These are phyloP conservation scores for Cyclotella sp. DNA, from an alignment of 108 stramenopile species.

Conservation along the genomic window DNA sequence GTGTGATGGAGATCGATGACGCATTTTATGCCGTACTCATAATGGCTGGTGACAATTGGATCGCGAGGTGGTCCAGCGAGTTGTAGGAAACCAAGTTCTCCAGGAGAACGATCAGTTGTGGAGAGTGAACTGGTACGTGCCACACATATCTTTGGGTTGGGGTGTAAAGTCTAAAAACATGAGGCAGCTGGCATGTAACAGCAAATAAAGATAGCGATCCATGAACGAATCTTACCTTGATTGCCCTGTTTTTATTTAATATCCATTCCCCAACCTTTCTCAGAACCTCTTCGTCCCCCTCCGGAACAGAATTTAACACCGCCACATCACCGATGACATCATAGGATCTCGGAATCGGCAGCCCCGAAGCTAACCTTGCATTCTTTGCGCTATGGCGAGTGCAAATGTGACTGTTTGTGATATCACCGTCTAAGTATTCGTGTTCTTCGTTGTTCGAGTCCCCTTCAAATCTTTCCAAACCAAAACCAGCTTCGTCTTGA, in stretches of 20 bases:
- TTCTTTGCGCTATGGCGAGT: slow-evolving; percentile 7
- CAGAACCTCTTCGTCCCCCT: slow-evolving; percentile 52
- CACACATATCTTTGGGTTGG: slow-evolving; percentile 37
- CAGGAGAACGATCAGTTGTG: slow-evolving; percentile 69
- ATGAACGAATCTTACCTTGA: slow-evolving; percentile 58
- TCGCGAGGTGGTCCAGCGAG: slow-evolving; percentile 71
- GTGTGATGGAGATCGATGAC: slow-evolving; percentile 83
- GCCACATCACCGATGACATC: slow-evolving; percentile 89
- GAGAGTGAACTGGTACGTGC: slow-evolving; percentile 40
- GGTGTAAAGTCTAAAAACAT: neutral
- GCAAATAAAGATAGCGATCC: neutral
- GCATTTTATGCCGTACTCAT: slow-evolving; percentile 86
- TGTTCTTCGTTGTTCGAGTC: neutral
- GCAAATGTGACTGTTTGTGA: slow-evolving; percentile 2
- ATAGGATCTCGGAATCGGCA: slow-evolving; percentile 46
- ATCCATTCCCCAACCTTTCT: slow-evolving; percentile 64
- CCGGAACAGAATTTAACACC: slow-evolving; percentile 67
- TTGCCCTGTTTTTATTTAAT: slow-evolving; percentile 78
- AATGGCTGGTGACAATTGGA: slow-evolving; percentile 80
- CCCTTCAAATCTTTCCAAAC: neutral
- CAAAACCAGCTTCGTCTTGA: neutral
- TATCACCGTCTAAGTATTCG: neutral
- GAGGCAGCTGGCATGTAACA: neutral
- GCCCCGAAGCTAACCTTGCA: slow-evolving; percentile 20
- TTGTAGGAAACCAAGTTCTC: slow-evolving; percentile 59